Base-by-base conservation (phyloP, 1,284 basidiomycete genomes). In the Clitocybe nebularis region DNA sequence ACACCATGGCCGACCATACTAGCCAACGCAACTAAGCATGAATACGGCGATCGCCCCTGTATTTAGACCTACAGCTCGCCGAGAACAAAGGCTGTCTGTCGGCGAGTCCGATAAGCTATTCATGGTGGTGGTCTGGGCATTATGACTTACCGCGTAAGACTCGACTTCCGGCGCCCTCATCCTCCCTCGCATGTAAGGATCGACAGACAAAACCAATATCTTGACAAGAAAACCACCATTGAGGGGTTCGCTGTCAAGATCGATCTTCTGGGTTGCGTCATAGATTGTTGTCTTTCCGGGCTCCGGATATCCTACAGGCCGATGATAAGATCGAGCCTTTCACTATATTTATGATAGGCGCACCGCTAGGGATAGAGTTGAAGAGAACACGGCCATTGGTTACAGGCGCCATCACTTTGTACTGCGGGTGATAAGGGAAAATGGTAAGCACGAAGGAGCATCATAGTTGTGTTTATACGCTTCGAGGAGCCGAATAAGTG, bases 171-270 rank as follows among this genome's bases (percentile, higher is more conserved):
- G 41, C 5, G 43, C 39, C n/a, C 55, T 47, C 69, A 72, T 67
- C 39, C 51, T 41, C 1, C 55, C 59, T 33, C 63, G 52, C 46
- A 70, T 40, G 50, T 69, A 72, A 3, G 71, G 72, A 50, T 74
- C 73, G 21, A 72, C 56, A 23, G 61, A 68, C 6, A 75, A 45
- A 0, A 63, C 59, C 14, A 75, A 59, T 0, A 64, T 60, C 57
- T 75, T 74, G 40, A 71, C 50, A 14, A 79, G 63, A 44, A 72
- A 56, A 0, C 72, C 74, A 11, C 74, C 75, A 22, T 74, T 59
- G 10, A 75, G 57, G 3, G 64, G 53, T 0, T 64, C 67, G 16
- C 47, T 62, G 4, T 75, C 72, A 13, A 71, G 55, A 49, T 78
- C 75, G 48, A 80, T 70, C 5, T 58, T 61, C 40, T 60, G 53